A percentile compares a stretch with the other conserved stretches of the same genome.
These are phyloP conservation scores for Pestalotiopsis sp. DNA, from an alignment of 2,329 filamentous ascomycete genomes.

Conservation along the genomic window DNA sequence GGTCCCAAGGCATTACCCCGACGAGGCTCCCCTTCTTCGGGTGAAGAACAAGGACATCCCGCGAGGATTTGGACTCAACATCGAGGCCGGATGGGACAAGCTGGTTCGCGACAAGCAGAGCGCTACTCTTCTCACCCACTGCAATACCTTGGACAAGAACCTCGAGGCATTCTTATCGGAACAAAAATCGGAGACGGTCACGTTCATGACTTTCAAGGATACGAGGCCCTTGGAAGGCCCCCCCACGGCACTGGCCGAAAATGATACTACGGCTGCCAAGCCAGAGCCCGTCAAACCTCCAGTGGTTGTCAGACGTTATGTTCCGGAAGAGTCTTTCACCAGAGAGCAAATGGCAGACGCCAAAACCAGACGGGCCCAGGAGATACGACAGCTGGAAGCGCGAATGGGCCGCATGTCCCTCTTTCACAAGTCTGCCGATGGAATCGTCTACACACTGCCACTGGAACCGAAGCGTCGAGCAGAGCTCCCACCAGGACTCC, in stretches of 20 bases:
- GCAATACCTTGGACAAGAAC: slow-evolving; percentile 72
- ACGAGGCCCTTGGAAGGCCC: slow-evolving; percentile 44
- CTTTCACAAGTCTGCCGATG: slow-evolving; percentile 71
- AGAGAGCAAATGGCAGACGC: slow-evolving; percentile 63
- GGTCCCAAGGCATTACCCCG: slow-evolving; percentile 67
- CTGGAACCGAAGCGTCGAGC: slow-evolving; percentile 64
- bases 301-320: slow-evolving; percentile 30
- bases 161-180: slow-evolving; percentile 71
- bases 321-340: slow-evolving; percentile 53
- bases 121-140: slow-evolving; percentile 64
- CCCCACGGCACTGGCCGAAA: slow-evolving; percentile 17
- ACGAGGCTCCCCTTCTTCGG: slow-evolving; percentile 56
- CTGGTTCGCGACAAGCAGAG: slow-evolving; percentile 58
- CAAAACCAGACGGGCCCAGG: slow-evolving; percentile 62
- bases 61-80: slow-evolving; percentile 72
- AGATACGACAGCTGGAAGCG: slow-evolving; percentile 74
- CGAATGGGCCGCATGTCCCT: slow-evolving; percentile 68
- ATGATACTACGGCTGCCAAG: slow-evolving; percentile 10
- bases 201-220: slow-evolving; percentile 64
- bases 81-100: slow-evolving; percentile 72
- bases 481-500: slow-evolving; percentile 63
- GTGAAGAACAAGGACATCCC: slow-evolving; percentile 72
- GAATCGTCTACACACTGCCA: slow-evolving; percentile 69
- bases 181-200: slow-evolving; percentile 72
- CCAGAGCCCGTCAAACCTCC: slow-evolving; percentile 14